phyloP scores from a whole-genome alignment of 2,329 filamentous ascomycete species.

The Exophiala spinifera region DNA sequence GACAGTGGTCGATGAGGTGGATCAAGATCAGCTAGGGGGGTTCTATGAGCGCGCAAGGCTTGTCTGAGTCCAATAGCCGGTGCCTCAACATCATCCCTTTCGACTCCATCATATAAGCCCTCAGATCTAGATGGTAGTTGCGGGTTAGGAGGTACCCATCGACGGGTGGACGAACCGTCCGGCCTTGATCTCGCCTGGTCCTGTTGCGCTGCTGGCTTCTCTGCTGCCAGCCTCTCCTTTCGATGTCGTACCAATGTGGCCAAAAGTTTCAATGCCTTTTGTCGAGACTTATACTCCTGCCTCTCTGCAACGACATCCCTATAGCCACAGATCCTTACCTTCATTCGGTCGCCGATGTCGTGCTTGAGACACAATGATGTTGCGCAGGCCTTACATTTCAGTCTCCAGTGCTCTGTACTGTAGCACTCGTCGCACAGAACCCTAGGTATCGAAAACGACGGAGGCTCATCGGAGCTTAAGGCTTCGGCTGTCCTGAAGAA shows the following conservation, averaged over 20 bases:
- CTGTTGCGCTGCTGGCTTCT: neutral
- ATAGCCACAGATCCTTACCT: conserved; percentile 57
- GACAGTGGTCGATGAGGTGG: conserved; percentile 25
- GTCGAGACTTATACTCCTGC: conserved; percentile 34
- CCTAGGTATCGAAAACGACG: conserved; percentile 39
- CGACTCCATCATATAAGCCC: neutral
- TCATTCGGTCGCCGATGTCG: conserved; percentile 53
- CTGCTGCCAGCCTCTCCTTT: conserved; percentile 26
- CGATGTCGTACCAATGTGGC: conserved; percentile 25
- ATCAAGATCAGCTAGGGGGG: conserved; percentile 24
- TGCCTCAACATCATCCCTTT: neutral
- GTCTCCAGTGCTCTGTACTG: conserved; percentile 57
- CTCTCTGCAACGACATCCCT: conserved; percentile 54
- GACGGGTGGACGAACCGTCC: neutral
- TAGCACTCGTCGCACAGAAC: conserved; percentile 59
- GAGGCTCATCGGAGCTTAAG: conserved; percentile 14
- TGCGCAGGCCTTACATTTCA: conserved; percentile 57
- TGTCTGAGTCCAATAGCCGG: conserved; percentile 5
- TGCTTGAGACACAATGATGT: conserved; percentile 59
- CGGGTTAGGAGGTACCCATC: neutral
- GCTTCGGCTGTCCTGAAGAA: conserved; percentile 33
- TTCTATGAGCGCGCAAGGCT: conserved; percentile 8
- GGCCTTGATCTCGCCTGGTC: neutral
- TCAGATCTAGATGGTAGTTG: neutral
- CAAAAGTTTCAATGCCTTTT: conserved; percentile 23